A percentile compares a stretch with the other conserved stretches of the same genome.
phyloP scores from a whole-genome alignment of 2,329 filamentous ascomycete genomes.

The Conoideocrella luteorostrata region DNA sequence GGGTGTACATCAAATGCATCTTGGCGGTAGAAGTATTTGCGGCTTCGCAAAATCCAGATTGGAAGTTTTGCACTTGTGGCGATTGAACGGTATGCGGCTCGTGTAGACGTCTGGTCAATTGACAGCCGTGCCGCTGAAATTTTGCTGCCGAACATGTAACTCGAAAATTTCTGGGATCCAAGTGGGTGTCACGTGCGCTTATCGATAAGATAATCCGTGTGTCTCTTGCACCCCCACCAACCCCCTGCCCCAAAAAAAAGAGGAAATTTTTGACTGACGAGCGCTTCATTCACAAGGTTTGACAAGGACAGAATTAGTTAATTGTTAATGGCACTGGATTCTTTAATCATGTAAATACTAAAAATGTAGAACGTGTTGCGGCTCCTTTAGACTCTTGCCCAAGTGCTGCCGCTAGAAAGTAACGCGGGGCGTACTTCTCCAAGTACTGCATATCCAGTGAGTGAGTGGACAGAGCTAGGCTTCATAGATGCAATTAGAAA shows the following conservation, averaged over 20 bases:
- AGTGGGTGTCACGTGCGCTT: slow-evolving; percentile 15
- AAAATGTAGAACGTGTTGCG: neutral
- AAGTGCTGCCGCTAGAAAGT: neutral
- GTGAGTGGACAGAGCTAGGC: slow-evolving; percentile 3
- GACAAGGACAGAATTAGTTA: neutral
- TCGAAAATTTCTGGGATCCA: slow-evolving; percentile 9
- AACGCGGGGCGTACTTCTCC: neutral
- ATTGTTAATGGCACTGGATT: neutral
- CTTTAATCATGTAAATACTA: neutral
- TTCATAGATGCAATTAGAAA: neutral
- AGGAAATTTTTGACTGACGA: too few species aligned
- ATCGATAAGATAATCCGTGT: slow-evolving; percentile 4
- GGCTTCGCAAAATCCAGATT: too few species aligned
- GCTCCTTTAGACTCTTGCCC: neutral
- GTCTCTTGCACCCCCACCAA: too few species aligned
- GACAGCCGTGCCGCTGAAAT: too few species aligned
- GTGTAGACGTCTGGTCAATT: too few species aligned
- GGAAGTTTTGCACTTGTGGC: too few species aligned
- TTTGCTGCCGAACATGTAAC: too few species aligned
- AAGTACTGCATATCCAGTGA: slow-evolving; percentile 5
- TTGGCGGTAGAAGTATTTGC: too few species aligned
- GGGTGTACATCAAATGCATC: slow-evolving; percentile 73
- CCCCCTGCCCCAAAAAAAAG: too few species aligned
- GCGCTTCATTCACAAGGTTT: too few species aligned
- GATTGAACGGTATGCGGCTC: too few species aligned